Base-by-base conservation (phyloP, 805 yeast genomes). In the Yarrowia phangngaensis region DNA sequence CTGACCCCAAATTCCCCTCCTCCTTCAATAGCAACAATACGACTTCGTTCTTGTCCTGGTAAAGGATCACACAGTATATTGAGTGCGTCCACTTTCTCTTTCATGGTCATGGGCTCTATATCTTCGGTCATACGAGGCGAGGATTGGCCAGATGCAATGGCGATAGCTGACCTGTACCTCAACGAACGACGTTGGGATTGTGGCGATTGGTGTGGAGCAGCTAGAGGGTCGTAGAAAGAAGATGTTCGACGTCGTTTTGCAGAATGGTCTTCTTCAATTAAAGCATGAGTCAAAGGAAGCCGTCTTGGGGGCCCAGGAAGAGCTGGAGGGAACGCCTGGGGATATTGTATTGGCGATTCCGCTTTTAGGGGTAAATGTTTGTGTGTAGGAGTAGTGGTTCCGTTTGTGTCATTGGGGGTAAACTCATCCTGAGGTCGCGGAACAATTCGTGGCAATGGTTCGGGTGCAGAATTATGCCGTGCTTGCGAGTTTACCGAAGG, bases 71-170 rank as follows among this genome's bases (percentile, higher is more conserved):
- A 57, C 4, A 57, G 53, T 31, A 52, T 52, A 7, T 55, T 50
- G 29, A 58, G 34, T 22, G 55, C 50, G 20, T 58, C 61, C 3
- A 56, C 60, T 48, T 58, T 58, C 12, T 58, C 61, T 2, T 56
- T 51, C 22, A 54, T 45, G n/a, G 51, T 54, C 38, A 56, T 46
- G 20, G 43, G 51, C 0, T 23, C 30, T 8, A 30, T 32, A 8
- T 38, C 45, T 13, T 38, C 19, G 7, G 29, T 27, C 20, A 26
- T 45, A 14, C 20, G 31, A 4, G 41, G 28, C 14, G 23, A 17
- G 34, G 14, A 24, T 16, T 35, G 26, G 19, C 34, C 27, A 12
- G 54, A 40, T 5, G 51, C 54, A 20, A 52, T 41, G 13, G 58
- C 51, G 23, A 53, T 52, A 8, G 56, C 54, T 3, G 54, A 50